Evolutionary conservation across 495 filamentous ascomycete genomes (phyloP).

Genomic region (Lasiosphaeria hispida): DNA sequence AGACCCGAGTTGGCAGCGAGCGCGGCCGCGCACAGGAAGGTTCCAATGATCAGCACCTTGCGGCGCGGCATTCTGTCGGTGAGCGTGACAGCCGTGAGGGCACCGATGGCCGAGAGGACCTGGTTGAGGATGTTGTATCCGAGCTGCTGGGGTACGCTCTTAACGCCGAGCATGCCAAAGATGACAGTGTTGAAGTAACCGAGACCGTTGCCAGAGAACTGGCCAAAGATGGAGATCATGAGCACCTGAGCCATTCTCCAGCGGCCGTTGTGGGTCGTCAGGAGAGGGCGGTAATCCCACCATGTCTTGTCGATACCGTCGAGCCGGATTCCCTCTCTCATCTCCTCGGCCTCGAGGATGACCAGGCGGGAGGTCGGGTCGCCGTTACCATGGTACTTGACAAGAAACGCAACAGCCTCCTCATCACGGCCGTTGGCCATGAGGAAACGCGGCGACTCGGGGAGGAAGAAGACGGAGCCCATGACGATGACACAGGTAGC

Average conservation of each 20-base stretch:
- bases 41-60: constrained; percentile 43
- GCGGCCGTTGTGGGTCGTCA: constrained; percentile 44
- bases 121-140: constrained; percentile 49
- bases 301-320: constrained; percentile 56
- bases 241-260: constrained; percentile 49
- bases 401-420: constrained; percentile 52
- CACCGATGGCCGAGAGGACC: constrained; percentile 44
- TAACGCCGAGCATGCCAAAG: constrained; percentile 33
- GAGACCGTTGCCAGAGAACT: constrained; percentile 51
- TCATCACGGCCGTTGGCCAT: constrained; percentile 53
- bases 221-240: constrained; percentile 54
- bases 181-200: constrained; percentile 42
- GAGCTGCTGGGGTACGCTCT: constrained; percentile 34
- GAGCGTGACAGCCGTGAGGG: constrained; percentile 39
- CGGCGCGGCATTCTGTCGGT: constrained; percentile 48
- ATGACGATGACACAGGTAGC: constrained; percentile 49
- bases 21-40: constrained; percentile 46
- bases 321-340: constrained; percentile 53
- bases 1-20: constrained; percentile 50
- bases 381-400: constrained; percentile 59
- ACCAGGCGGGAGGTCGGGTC: constrained; percentile 53
- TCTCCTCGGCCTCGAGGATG: constrained; percentile 56
- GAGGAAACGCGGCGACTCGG: constrained; percentile 63
- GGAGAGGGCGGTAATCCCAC: constrained; percentile 47
- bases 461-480: constrained; percentile 55